Percentiles rank a stretch among this genome's conserved stretches.
These are phyloP conservation scores for Boechera divaricarpa DNA, from an alignment of 345 rosid genomes.

Conservation along the genomic window DNA sequence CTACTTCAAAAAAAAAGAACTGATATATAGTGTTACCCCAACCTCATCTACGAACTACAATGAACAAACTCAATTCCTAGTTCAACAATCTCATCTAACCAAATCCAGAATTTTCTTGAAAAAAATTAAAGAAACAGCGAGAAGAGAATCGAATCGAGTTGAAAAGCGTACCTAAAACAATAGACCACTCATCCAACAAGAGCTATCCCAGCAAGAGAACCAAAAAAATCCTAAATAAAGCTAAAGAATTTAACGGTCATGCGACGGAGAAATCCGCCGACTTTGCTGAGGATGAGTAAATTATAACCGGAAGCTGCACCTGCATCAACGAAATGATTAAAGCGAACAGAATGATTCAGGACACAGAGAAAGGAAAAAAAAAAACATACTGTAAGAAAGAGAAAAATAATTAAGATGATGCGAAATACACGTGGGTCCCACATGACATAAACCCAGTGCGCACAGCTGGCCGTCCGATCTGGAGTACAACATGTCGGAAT, in stretches of 20 bases:
- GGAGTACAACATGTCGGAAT: slow-evolving; percentile 29
- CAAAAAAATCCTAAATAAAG: slow-evolving; percentile 1
- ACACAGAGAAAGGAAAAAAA: neutral
- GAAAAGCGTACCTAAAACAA: slow-evolving; percentile 29
- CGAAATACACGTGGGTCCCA: slow-evolving; percentile 29
- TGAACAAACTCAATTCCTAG: neutral
- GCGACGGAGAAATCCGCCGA: slow-evolving; percentile 41
- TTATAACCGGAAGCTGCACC: slow-evolving; percentile 23
- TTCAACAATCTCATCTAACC: slow-evolving; percentile 6
- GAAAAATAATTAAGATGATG: slow-evolving; percentile 21
- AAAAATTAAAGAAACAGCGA: neutral
- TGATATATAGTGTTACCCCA: slow-evolving; percentile 1
- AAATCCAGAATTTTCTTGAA: neutral
- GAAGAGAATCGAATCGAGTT: slow-evolving; percentile 19
- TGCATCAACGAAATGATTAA: slow-evolving; percentile 25
- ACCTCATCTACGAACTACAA: slow-evolving; percentile 4
- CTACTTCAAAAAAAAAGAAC: neutral
- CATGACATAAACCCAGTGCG: slow-evolving; percentile 38
- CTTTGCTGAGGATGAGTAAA: slow-evolving; percentile 6
- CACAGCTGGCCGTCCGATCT: slow-evolving; percentile 42
- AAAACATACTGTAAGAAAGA: neutral
- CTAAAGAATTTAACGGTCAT: slow-evolving; percentile 3
- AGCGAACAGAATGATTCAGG: neutral
- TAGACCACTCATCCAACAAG: slow-evolving; percentile 25
- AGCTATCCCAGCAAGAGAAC: neutral